Conservation (phyloP, 768 basidiomycete genomes). For the Psilocybe cubensis region DNA sequence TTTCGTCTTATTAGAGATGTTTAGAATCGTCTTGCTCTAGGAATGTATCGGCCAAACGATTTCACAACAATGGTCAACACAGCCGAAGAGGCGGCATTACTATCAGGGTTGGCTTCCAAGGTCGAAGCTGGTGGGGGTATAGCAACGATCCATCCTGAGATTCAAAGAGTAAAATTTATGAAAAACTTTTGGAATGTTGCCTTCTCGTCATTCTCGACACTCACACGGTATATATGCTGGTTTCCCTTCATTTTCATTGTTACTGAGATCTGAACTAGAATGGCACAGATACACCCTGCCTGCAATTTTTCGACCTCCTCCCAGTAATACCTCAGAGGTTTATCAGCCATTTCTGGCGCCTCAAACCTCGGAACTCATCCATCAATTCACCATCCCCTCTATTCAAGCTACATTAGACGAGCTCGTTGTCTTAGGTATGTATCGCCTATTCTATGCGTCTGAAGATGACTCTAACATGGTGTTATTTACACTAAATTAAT, state of each 20-base stretch:
- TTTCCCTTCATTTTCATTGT: not conserved
- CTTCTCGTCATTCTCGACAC: conserved; percentile 54
- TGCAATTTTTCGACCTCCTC: conserved; percentile 14
- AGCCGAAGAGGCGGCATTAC: conserved; percentile 40
- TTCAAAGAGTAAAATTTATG: conserved; percentile 62
- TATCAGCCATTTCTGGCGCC: conserved; percentile 29
- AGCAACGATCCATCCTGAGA: conserved; percentile 52
- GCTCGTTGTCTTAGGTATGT: conserved; percentile 35
- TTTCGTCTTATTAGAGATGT: not conserved
- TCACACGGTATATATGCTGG: conserved; percentile 42
- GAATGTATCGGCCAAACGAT: conserved; percentile 53
- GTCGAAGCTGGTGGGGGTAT: conserved; percentile 52
- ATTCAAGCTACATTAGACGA: conserved; percentile 44
- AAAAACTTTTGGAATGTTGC: conserved; percentile 72
- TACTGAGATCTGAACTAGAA: not conserved
- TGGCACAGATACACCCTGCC: conserved; percentile 9
- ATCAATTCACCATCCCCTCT: conserved; percentile 36
- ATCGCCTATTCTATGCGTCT: not conserved
- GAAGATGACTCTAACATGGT: too few species aligned
- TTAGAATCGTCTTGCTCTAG: conserved; percentile 34
- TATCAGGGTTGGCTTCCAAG: conserved; percentile 48
- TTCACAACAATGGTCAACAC: conserved; percentile 43
- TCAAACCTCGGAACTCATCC: conserved; percentile 32
- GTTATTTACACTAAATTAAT: not conserved
- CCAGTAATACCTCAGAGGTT: conserved; percentile 1